Percentiles rank a stretch among this genome's conserved stretches.
Evolutionary conservation across 2,329 filamentous ascomycete genomes (phyloP).

Genomic region (Stachybotrys elegans): DNA sequence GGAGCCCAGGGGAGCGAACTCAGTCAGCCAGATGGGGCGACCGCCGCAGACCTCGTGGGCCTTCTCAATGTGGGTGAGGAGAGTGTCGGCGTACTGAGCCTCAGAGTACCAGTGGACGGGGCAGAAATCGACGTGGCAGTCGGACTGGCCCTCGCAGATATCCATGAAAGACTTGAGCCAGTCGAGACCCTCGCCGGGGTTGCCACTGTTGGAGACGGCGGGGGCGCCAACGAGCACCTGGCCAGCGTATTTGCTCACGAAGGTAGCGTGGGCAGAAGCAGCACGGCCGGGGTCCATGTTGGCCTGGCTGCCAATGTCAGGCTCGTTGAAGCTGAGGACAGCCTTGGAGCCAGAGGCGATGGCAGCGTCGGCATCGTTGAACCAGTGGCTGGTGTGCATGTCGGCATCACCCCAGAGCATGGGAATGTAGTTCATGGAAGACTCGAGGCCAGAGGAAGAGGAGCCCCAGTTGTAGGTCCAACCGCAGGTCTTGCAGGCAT

Average conservation of each 20-base stretch:
- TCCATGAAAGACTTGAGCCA: slow-evolving; percentile 51
- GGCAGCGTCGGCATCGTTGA: slow-evolving; percentile 41
- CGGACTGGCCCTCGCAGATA: slow-evolving; percentile 36
- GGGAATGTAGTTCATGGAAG: slow-evolving; percentile 55
- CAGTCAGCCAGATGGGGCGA: slow-evolving; percentile 58
- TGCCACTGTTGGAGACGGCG: slow-evolving; percentile 56
- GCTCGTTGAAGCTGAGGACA: slow-evolving; percentile 69
- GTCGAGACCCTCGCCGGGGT: slow-evolving; percentile 43
- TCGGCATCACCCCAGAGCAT: slow-evolving; percentile 55
- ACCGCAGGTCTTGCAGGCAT: slow-evolving; percentile 33
- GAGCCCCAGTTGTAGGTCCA: slow-evolving; percentile 70
- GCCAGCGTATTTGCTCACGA: slow-evolving; percentile 51
- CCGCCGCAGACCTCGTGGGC: slow-evolving; percentile 40
- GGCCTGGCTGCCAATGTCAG: slow-evolving; percentile 55
- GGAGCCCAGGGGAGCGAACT: slow-evolving; percentile 52
- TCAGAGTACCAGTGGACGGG: slow-evolving; percentile 60
- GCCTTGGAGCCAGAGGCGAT: slow-evolving; percentile 49
- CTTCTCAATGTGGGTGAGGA: slow-evolving; percentile 48
- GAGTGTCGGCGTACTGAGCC: slow-evolving; percentile 38
- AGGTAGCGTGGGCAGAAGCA: slow-evolving; percentile 46
- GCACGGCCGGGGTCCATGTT: slow-evolving; percentile 49
- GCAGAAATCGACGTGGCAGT: slow-evolving; percentile 56
- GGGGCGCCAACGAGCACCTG: slow-evolving; percentile 53
- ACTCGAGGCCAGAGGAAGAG: slow-evolving; percentile 33
- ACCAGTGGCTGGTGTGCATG: slow-evolving; percentile 46